Base-by-base conservation (phyloP, 2,329 filamentous ascomycete species). In the Paraphaeosphaeria minitans region DNA sequence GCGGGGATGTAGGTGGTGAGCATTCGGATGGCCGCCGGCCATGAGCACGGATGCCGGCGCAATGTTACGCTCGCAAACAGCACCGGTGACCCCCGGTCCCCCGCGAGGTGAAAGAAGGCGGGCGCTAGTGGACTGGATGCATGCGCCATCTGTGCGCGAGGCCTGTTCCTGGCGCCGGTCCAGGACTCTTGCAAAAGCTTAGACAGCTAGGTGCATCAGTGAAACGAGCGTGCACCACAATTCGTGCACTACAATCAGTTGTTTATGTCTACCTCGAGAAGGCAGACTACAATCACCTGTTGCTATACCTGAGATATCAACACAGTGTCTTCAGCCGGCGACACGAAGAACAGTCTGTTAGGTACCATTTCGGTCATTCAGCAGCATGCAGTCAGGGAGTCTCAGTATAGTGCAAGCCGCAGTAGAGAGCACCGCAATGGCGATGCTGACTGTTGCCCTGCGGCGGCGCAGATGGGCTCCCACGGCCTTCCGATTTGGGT, bases 191-290 rank as follows among this genome's bases (percentile, higher is more conserved):
- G 41, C 22, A 61, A 53, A 62, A 58, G 62, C 62, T 60, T 64
- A 49, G 56, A 31, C 39, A 29, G 22, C 33, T 39, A 55, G 51
- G 53, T 64, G 65, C 60, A 60, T 50, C 29, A 49, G 59, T 69
- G 67, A 68, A 66, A 69, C 65, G 50, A 56, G 60, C 54, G 63
- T 58, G 57, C 55, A 58, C 58, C 60, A 39, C 47, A 51, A n/a
- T n/a, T n/a, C 54, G 63, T 58, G 57, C 55, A 58, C 58, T 58
- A 39, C 47, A 51, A 58, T 60, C 58, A 61, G 60, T 56, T 31
- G 56, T 48, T 14, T n/a, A 2, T 49, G 35, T 46, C 42, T 47
- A 31, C 4, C 39, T 29, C 45, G 49, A 42, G 48, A 55, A 42
- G 57, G 49, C 45, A 50, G 19, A 48, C 46, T 57, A 58, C 50